These are phyloP conservation scores for Rhododendron ferrugineum DNA, from an alignment of 148 eudicot genomes.

Conservation along the genomic window DNA sequence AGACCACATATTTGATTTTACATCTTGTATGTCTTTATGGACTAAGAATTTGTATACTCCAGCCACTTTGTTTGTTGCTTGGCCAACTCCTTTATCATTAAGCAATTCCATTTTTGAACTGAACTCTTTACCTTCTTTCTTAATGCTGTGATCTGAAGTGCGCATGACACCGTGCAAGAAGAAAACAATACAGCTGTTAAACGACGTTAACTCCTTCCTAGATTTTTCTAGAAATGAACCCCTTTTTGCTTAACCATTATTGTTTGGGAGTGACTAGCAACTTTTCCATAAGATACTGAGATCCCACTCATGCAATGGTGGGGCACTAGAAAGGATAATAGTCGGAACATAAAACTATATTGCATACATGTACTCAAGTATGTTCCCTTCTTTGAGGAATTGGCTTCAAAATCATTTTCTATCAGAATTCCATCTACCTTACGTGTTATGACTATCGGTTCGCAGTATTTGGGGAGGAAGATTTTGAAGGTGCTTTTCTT, in stretches of 20 bases:
- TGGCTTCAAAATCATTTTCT: background rate
- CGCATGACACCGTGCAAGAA: background rate
- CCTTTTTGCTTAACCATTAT: background rate
- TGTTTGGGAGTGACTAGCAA: background rate
- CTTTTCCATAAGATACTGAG: background rate
- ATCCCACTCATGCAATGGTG: background rate
- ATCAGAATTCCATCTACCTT: background rate
- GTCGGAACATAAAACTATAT: background rate
- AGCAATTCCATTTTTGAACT: background rate
- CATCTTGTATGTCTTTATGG: background rate
- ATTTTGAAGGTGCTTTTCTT: slow-evolving; percentile 1
- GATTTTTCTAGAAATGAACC: background rate
- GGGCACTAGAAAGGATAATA: background rate
- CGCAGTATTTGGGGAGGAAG: background rate
- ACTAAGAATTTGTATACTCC: background rate
- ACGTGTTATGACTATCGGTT: background rate
- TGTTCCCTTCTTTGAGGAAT: background rate
- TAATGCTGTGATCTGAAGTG: background rate
- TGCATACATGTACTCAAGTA: background rate
- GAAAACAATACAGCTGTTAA: background rate
- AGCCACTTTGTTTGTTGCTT: background rate
- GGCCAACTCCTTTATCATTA: background rate
- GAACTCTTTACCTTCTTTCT: background rate
- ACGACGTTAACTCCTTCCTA: background rate
- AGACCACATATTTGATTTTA: background rate